Conservation (phyloP, 2,329 filamentous ascomycete species). For the Botrytis cinerea region DNA sequence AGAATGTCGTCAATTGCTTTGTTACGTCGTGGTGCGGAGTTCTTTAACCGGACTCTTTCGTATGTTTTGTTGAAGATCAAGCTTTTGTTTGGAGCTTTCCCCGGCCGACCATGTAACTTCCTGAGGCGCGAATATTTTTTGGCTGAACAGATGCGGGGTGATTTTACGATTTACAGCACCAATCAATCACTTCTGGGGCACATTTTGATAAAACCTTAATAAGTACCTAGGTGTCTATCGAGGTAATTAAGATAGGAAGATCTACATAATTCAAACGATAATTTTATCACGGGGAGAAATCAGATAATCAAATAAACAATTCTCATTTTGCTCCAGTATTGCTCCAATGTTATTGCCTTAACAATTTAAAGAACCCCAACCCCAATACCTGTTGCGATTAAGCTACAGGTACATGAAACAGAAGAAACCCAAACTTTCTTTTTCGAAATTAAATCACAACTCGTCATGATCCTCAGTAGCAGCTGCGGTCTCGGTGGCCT, state of each 20-base stretch:
- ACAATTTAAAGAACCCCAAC: slow-evolving; percentile 1
- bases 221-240: background rate
- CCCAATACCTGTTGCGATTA: background rate
- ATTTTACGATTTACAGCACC: background rate
- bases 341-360: slow-evolving; percentile 11
- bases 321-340: slow-evolving; percentile 7
- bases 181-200: background rate
- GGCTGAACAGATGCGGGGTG: slow-evolving; percentile 12
- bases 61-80: slow-evolving; percentile 13
- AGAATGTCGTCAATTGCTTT: slow-evolving; percentile 8
- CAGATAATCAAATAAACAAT: background rate
- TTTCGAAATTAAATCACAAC: slow-evolving; percentile 56
- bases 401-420: slow-evolving; percentile 35
- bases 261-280: background rate
- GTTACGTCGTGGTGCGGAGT: slow-evolving; percentile 9
- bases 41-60: slow-evolving; percentile 5
- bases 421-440: slow-evolving; percentile 29
- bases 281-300: background rate
- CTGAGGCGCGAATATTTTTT: slow-evolving; percentile 20
- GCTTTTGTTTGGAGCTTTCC: slow-evolving; percentile 23
- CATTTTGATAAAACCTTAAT: background rate
- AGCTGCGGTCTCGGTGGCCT: slow-evolving; percentile 47
- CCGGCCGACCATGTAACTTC: slow-evolving; percentile 12
- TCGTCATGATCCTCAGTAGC: slow-evolving; percentile 63
- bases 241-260: background rate